phyloP scores from a whole-genome alignment of 129 eudicot species.

The Flaveria linearis region DNA sequence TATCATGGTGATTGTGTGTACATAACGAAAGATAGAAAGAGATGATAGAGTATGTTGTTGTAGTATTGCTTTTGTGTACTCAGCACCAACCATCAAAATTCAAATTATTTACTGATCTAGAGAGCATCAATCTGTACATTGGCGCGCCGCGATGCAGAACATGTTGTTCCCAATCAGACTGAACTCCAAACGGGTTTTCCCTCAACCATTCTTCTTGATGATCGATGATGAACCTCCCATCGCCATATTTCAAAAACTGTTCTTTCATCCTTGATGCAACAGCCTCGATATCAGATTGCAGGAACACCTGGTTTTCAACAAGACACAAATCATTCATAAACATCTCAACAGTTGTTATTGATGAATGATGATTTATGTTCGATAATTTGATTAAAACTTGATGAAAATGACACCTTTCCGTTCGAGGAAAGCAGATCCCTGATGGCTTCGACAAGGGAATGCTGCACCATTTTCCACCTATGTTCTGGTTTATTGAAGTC shows the following conservation, averaged over 20 bases:
- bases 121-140: conserved; percentile 75
- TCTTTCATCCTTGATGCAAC: conserved; percentile 75
- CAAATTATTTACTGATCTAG: conserved; percentile 32
- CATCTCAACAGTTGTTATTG: not conserved
- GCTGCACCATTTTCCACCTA: conserved; percentile 84
- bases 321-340: conserved; percentile 10
- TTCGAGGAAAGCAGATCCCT: conserved; percentile 47
- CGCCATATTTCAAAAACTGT: conserved; percentile 55
- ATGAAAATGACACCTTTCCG: conserved; percentile 56
- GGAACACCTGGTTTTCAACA: conserved; percentile 61
- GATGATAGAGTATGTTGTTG: too few species aligned
- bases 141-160: conserved; percentile 63
- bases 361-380: not conserved
- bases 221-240: conserved; percentile 54
- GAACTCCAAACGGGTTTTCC: conserved; percentile 78
- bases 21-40: too few species aligned
- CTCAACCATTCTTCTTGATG: conserved; percentile 54
- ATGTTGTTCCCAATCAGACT: conserved; percentile 89
- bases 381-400: not conserved
- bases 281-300: conserved; percentile 79
- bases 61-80: not conserved
- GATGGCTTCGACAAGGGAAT: conserved; percentile 72
- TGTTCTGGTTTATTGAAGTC: conserved; percentile 78
- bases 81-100: not conserved
- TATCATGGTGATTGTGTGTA: too few species aligned